Evolutionary conservation across 75 land plant genomes (phyloP), one percentile per base, ranked within the genome.

Genomic region (Ceratopteris richardii): DNA sequence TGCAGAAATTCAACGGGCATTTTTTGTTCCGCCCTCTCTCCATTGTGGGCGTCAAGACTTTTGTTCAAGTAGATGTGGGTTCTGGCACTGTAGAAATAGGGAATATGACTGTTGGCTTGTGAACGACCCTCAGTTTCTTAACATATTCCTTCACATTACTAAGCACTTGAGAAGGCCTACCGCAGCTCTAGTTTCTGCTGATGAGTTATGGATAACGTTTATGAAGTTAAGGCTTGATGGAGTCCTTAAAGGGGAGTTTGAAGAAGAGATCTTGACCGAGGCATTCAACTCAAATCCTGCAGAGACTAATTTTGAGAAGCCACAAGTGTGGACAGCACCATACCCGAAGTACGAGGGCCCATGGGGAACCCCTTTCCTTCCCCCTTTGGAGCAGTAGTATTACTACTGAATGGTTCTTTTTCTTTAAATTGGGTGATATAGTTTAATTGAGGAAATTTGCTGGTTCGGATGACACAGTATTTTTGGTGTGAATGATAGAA

Each of bases 21-120:
- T n/a, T n/a, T n/a, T n/a, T n/a, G n/a, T n/a, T n/a, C n/a, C n/a
- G n/a, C n/a, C n/a, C n/a, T n/a, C n/a, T n/a, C n/a, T n/a, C n/a
- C n/a, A n/a, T n/a, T n/a, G n/a, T n/a, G n/a, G n/a, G n/a, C n/a
- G n/a, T n/a, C n/a, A n/a, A n/a, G n/a, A n/a, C n/a, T n/a, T n/a
- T n/a, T n/a, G n/a, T n/a, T n/a, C n/a, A n/a, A n/a, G n/a, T n/a
- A n/a, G n/a, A n/a, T n/a, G n/a, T n/a, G n/a, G n/a, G n/a, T n/a
- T n/a, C n/a, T n/a, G n/a, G n/a, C n/a, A n/a, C n/a, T n/a, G n/a
- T n/a, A n/a, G 83, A 9, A 72, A 76, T 58, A 80, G 40, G 63
- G 87, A 88, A 65, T 80, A 76, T 68, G 87, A 92, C 48, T 92
- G 85, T 63, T 92, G 97, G 97, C 83, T 92, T 26, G 90, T 85